phyloP scores from a whole-genome alignment of 768 basidiomycete species.

The Russula brevipes region DNA sequence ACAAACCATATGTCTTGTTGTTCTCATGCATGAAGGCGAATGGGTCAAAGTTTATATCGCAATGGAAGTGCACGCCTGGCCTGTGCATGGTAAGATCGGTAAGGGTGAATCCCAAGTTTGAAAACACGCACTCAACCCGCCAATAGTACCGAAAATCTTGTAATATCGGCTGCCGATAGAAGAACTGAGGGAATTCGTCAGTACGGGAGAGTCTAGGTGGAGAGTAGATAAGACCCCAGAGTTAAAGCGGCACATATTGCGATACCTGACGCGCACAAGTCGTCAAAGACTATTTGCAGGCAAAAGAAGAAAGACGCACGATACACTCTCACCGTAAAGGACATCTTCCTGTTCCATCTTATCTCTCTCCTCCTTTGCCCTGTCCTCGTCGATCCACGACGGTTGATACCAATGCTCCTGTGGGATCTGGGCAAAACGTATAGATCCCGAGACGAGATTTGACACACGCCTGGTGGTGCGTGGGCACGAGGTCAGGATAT shows the following conservation, averaged over 20 bases:
- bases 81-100: slow-evolving; percentile 32
- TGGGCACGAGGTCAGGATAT: background rate
- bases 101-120: background rate
- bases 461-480: slow-evolving; percentile 31
- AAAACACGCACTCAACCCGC: slow-evolving; percentile 69
- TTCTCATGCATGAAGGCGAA: slow-evolving; percentile 77
- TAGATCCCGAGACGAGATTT: slow-evolving; percentile 32
- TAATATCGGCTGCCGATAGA: slow-evolving; percentile 75
- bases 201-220: background rate
- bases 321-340: slow-evolving; percentile 19
- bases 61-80: slow-evolving; percentile 76
- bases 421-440: slow-evolving; percentile 42
- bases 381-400: slow-evolving; percentile 46
- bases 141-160: slow-evolving; percentile 81
- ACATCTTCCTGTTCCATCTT: slow-evolving; percentile 34
- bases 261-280: slow-evolving; percentile 31
- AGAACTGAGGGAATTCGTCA: slow-evolving; percentile 47
- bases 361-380: slow-evolving; percentile 38
- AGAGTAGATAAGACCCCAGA: slow-evolving; percentile 34
- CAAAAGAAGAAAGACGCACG: too few species aligned
- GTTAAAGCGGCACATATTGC: slow-evolving; percentile 55
- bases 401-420: slow-evolving; percentile 47
- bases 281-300: background rate
- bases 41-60: slow-evolving; percentile 59
- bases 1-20: slow-evolving; percentile 73